A percentile compares a stretch with the other conserved stretches of the same genome.
Conservation (phyloP, 805 yeast genomes). For the Yamadazyma nakazawae region DNA sequence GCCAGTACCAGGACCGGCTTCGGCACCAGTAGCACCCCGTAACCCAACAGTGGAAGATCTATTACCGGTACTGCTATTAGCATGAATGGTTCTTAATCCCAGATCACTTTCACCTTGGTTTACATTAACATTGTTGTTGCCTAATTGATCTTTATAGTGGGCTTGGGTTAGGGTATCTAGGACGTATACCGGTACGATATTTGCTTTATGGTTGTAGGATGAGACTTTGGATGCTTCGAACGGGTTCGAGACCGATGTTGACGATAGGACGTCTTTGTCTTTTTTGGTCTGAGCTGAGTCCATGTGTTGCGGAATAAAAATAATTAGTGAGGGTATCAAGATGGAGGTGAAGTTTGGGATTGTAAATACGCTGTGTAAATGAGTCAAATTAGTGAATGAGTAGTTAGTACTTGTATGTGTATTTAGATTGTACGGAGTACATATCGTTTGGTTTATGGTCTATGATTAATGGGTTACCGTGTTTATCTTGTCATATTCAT, state of each 20-base stretch:
- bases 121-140: slow-evolving; percentile 28
- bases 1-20: not conserved
- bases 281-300: not conserved
- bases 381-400: no score
- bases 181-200: slow-evolving; percentile 60
- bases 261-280: not conserved
- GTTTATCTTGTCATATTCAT: no score
- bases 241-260: slow-evolving; percentile 17
- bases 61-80: not conserved
- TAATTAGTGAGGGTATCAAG: not conserved
- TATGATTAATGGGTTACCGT: no score
- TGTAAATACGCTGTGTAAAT: no score
- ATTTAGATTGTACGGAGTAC: no score
- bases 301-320: not conserved
- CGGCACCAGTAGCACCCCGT: not conserved
- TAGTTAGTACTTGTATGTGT: no score
- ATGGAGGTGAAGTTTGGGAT: no score
- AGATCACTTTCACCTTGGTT: slow-evolving; percentile 8
- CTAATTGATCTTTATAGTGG: slow-evolving; percentile 36
- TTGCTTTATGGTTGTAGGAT: slow-evolving; percentile 35
- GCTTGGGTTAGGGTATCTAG: slow-evolving; percentile 50
- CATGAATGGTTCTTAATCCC: not conserved
- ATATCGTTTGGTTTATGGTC: no score
- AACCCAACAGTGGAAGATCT: not conserved
- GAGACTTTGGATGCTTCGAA: slow-evolving; percentile 20